Evolutionary conservation across 139 green algal genomes (phyloP), one percentile per base, ranked within the genome.

Genomic region (Coelastrella sp.): DNA sequence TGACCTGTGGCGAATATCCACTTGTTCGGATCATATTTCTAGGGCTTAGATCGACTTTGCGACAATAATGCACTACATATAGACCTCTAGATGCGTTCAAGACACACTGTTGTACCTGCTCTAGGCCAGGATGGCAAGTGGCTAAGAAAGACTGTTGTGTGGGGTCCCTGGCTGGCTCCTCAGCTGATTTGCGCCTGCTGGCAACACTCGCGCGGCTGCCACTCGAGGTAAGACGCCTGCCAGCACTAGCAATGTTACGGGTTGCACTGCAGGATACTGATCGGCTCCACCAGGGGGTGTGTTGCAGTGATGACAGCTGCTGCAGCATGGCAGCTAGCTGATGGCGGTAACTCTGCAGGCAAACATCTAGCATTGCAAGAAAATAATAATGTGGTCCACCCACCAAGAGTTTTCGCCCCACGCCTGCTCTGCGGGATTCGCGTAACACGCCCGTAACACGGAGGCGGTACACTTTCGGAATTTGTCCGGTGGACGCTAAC

Each of bases 121-220:
- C 96, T n/a, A 98, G 78, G 0, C 97, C 97, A 6, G 97, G 97
- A 19, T 96, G 94, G 88, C 97, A 99, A 0, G 97, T 98, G 7
- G 93, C 97, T 57, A 95, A 97, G 92, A 92, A 98, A 16, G 17
- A 47, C 71, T 77, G 19, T 19, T 77, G 19, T 77, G 82, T 3
- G 23, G 20, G 57, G 54, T 73, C 59, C 22, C 14, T 57, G n/a
- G 3, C 14, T 60, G 80, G n/a, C 20, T 16, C 22, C n/a, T n/a
- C 4, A 58, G n/a, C 59, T 59, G 80, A 6, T n/a, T 73, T 60
- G n/a, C 19, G 80, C 11, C 54, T 65, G 47, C 23, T 86, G n/a
- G 14, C 71, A 10, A 19, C 14, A 7, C 23, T 71, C 16, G 11
- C 16, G 13, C 64, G 64, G 16, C 64, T 71, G 64, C 64, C 64